These are phyloP conservation scores for Talaromyces sp. DNA, from an alignment of 2,329 filamentous ascomycete species.

Conservation along the genomic window DNA sequence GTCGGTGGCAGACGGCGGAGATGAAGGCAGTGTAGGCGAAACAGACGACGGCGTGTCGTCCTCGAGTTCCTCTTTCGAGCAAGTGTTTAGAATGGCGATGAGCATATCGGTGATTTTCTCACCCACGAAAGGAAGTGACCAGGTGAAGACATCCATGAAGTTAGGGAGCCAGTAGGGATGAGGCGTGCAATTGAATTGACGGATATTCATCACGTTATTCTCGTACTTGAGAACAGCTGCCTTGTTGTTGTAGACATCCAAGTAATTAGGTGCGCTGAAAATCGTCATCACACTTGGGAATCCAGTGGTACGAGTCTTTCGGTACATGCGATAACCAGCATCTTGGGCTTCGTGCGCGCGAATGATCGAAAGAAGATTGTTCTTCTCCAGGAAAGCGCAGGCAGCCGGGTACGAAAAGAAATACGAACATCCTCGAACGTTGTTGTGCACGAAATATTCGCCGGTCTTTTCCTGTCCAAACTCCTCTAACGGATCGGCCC, in stretches of 20 bases:
- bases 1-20: constrained; percentile 68
- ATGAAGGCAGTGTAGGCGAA: constrained; percentile 65
- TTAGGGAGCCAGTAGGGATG: constrained; percentile 99
- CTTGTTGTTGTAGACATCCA: constrained; percentile 99
- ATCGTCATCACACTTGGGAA: constrained; percentile 99
- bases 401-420: constrained; percentile 98
- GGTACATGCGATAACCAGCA: constrained; percentile 97
- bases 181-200: constrained; percentile 98
- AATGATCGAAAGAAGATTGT: constrained; percentile 95
- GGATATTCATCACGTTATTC: constrained; percentile 99
- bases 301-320: constrained; percentile 94
- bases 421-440: constrained; percentile 96
- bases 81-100: constrained; percentile 95
- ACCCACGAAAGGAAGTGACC: constrained; percentile 96
- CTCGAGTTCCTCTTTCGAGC: constrained; percentile 97
- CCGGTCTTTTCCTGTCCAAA: constrained; percentile 98
- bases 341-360: constrained; percentile 98
- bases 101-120: constrained; percentile 99
- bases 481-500: constrained; percentile 96
- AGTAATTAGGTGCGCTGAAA: constrained; percentile 97
- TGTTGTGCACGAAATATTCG: constrained; percentile 97
- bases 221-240: constrained; percentile 98
- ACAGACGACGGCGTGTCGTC: constrained; percentile 76
- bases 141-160: constrained; percentile 99
- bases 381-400: constrained; percentile 97